Conservation (phyloP, 1,284 basidiomycete species). For the Hypsizygus ulmarius region DNA sequence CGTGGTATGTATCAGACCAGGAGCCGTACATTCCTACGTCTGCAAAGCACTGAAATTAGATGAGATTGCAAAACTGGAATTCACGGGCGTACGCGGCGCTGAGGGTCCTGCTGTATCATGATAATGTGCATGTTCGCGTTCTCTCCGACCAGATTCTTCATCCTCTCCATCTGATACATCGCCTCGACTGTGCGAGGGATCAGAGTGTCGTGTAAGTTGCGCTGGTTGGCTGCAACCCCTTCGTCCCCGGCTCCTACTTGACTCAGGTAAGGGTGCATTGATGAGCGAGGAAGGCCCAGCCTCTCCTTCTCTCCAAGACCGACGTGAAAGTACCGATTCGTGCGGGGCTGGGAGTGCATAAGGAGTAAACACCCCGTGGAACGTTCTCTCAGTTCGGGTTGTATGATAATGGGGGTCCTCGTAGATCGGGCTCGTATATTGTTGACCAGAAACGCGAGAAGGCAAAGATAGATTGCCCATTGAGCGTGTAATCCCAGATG, state of each 20-base stretch:
- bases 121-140: slow-evolving; percentile 10
- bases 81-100: slow-evolving; percentile 16
- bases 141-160: slow-evolving; percentile 12
- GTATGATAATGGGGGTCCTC: slow-evolving; percentile 31
- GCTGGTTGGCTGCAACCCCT: slow-evolving; percentile 24
- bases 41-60: neutral
- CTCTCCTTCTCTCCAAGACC: slow-evolving; percentile 31
- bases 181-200: slow-evolving; percentile 9
- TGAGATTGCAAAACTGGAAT: neutral
- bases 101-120: slow-evolving; percentile 9
- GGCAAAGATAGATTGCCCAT: slow-evolving; percentile 16
- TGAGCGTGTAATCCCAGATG: slow-evolving; percentile 11
- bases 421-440: slow-evolving; percentile 27
- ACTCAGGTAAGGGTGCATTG: slow-evolving; percentile 11
- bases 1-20: slow-evolving; percentile 9
- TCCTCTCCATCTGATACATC: slow-evolving; percentile 16
- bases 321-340: slow-evolving; percentile 11
- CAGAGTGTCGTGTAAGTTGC: slow-evolving; percentile 18
- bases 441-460: slow-evolving; percentile 22
- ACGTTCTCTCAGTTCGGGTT: slow-evolving; percentile 21
- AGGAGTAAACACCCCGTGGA: slow-evolving; percentile 20
- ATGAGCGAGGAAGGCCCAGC: slow-evolving; percentile 31
- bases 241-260: slow-evolving; percentile 14
- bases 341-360: slow-evolving; percentile 18
- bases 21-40: slow-evolving; percentile 7